phyloP scores from a whole-genome alignment of 2,329 filamentous ascomycete species.

The Colletotrichum costaricense region DNA sequence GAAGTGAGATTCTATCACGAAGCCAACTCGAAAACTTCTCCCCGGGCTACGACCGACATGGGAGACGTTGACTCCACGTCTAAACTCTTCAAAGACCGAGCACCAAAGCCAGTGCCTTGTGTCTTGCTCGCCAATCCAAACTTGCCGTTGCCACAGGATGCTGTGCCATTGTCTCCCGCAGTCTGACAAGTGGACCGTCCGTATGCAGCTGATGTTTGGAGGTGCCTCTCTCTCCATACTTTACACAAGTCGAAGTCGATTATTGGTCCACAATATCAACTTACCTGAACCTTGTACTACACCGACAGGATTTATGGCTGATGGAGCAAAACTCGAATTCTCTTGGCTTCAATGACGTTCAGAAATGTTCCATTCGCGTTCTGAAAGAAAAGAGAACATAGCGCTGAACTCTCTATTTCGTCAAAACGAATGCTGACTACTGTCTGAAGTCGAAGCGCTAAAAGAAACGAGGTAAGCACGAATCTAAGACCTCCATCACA shows the following conservation, averaged over 20 bases:
- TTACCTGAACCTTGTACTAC: background rate
- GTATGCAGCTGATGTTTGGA: background rate
- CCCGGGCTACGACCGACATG: background rate
- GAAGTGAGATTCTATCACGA: background rate
- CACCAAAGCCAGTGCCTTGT: background rate
- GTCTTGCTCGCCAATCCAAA: too few species aligned
- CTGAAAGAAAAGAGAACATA: background rate
- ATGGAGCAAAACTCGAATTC: background rate
- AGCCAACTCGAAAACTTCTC: background rate
- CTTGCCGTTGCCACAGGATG: too few species aligned
- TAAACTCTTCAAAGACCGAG: background rate
- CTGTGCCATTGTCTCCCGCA: background rate
- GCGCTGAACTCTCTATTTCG: background rate
- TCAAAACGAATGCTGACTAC: background rate
- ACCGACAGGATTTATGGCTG: background rate
- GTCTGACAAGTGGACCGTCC: too few species aligned
- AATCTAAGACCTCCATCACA: background rate
- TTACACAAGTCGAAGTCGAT: background rate
- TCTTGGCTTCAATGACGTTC: background rate
- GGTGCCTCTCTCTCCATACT: background rate
- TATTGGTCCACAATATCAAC: background rate
- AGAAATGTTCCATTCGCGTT: background rate
- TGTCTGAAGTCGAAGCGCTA: background rate
- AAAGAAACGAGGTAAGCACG: background rate
- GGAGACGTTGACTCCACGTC: background rate